A percentile compares a stretch with the other conserved stretches of the same genome.
These are phyloP conservation scores for Hypoxylon sp. DNA, from an alignment of 2,329 filamentous ascomycete species.

Conservation along the genomic window DNA sequence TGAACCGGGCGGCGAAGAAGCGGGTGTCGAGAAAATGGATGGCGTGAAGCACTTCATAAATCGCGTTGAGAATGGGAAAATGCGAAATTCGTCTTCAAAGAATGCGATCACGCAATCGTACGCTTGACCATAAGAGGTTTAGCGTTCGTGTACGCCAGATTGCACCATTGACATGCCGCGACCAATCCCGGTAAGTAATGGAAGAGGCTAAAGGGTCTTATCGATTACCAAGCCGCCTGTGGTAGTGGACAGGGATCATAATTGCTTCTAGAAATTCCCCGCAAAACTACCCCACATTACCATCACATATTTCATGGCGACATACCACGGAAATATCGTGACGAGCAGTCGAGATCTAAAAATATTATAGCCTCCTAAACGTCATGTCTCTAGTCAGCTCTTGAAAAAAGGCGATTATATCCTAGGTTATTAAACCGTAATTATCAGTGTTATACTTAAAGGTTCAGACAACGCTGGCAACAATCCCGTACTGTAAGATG, in stretches of 20 bases:
- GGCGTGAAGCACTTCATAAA: constrained; percentile 35
- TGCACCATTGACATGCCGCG: constrained; percentile 33
- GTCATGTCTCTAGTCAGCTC: no score
- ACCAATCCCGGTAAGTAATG: constrained; percentile 11
- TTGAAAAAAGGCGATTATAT: no score
- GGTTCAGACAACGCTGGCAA: not conserved
- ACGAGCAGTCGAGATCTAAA: no score
- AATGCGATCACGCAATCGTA: constrained; percentile 46
- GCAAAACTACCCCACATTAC: not conserved
- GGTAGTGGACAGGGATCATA: constrained; percentile 10
- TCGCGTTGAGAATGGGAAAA: constrained; percentile 34
- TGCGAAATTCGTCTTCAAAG: constrained; percentile 43
- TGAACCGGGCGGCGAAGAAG: constrained; percentile 38
- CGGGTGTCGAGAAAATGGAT: constrained; percentile 41
- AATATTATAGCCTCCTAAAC: no score
- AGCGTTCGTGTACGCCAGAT: constrained; percentile 29
- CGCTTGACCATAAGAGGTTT: constrained; percentile 33
- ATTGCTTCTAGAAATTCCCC: constrained; percentile 9
- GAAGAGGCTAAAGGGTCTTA: not conserved
- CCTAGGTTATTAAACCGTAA: no score
- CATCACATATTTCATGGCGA: no score
- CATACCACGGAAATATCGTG: no score
- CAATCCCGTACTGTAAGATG: no score
- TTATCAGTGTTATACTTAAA: not conserved
- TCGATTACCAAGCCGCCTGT: constrained; percentile 15